Evolutionary conservation across 345 rosid species (phyloP).

Genomic region (Lepidium sativum): DNA sequence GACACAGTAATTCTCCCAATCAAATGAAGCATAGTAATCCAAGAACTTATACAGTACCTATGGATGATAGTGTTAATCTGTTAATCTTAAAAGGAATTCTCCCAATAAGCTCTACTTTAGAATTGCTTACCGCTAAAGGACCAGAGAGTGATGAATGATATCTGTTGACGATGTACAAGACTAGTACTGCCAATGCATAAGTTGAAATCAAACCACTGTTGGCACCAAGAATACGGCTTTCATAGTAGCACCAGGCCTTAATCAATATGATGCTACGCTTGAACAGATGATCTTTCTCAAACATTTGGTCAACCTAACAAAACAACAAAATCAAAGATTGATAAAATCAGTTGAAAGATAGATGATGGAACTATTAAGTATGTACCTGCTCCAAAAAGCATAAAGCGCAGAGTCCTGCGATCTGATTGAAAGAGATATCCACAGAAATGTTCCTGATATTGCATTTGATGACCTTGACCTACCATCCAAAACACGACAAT

Average conservation of each 20-base stretch:
- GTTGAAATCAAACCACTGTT: slow-evolving; percentile 74
- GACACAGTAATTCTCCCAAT: slow-evolving; percentile 59
- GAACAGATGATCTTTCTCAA: slow-evolving; percentile 67
- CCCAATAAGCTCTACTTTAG: neutral
- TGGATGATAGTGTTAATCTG: neutral
- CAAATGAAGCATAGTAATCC: slow-evolving; percentile 67
- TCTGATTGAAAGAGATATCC: slow-evolving; percentile 79
- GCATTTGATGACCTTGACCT: slow-evolving; percentile 79
- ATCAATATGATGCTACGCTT: slow-evolving; percentile 68
- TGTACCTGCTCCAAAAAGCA: slow-evolving; percentile 73
- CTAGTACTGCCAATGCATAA: slow-evolving; percentile 67
- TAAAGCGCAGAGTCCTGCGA: slow-evolving; percentile 59
- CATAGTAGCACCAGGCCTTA: slow-evolving; percentile 92
- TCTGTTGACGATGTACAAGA: slow-evolving; percentile 59
- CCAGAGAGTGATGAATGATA: slow-evolving; percentile 53
- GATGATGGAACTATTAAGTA: neutral
- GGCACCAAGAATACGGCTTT: slow-evolving; percentile 84
- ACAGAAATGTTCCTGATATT: slow-evolving; percentile 42
- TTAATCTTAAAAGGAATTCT: neutral
- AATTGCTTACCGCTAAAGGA: slow-evolving; percentile 59
- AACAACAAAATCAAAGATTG: slow-evolving; percentile 2
- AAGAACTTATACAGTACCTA: slow-evolving; percentile 65
- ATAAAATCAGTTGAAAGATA: neutral
- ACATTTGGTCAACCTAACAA: slow-evolving; percentile 50
- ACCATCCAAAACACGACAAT: slow-evolving; percentile 16